A percentile compares a stretch with the other conserved stretches of the same genome.
Evolutionary conservation across 371 early-diverging fungal species (phyloP).

Genomic region (Blastocladiella emersonii): DNA sequence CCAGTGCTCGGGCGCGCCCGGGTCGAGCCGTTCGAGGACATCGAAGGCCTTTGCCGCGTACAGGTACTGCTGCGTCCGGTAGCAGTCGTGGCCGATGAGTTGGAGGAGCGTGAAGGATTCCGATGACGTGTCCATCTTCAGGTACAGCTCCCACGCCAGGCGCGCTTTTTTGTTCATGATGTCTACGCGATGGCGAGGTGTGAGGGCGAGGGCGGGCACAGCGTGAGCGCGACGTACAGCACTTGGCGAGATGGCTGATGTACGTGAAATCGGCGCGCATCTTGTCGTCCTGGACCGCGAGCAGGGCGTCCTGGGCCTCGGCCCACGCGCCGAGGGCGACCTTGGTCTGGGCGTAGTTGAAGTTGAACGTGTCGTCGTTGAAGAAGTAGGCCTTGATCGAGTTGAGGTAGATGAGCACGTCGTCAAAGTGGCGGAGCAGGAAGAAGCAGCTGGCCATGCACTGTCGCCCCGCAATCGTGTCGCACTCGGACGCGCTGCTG

Average conservation of each 20-base stretch:
- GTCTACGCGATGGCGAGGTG: conserved; percentile 13
- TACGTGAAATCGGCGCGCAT: conserved; percentile 32
- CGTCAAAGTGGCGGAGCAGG: conserved; percentile 35
- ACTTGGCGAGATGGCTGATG: conserved; percentile 31
- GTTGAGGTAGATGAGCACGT: conserved; percentile 36
- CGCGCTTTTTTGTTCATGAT: conserved; percentile 38
- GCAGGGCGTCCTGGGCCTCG: conserved; percentile 34
- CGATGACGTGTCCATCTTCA: conserved; percentile 40
- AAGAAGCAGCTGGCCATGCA: conserved; percentile 42
- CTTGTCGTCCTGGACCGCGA: conserved; percentile 31
- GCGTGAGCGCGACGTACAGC: conserved; percentile 22
- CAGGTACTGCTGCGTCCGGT: conserved; percentile 29
- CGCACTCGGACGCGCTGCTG: conserved; percentile 34
- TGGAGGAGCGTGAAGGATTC: conserved; percentile 38
- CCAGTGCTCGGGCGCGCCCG: conserved; percentile 35
- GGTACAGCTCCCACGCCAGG: conserved; percentile 37
- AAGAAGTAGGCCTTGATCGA: conserved; percentile 42
- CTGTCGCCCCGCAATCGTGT: conserved; percentile 41
- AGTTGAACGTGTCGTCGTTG: conserved; percentile 43
- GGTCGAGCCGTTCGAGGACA: conserved; percentile 36
- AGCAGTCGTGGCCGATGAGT: conserved; percentile 37
- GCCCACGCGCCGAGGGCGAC: conserved; percentile 30
- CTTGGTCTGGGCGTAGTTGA: conserved; percentile 37
- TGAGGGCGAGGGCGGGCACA: not conserved
- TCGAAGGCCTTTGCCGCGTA: conserved; percentile 40